A percentile compares a stretch with the other conserved stretches of the same genome.
These are phyloP conservation scores for Chlorella ohadii DNA, from an alignment of 139 green algal species.

Conservation along the genomic window DNA sequence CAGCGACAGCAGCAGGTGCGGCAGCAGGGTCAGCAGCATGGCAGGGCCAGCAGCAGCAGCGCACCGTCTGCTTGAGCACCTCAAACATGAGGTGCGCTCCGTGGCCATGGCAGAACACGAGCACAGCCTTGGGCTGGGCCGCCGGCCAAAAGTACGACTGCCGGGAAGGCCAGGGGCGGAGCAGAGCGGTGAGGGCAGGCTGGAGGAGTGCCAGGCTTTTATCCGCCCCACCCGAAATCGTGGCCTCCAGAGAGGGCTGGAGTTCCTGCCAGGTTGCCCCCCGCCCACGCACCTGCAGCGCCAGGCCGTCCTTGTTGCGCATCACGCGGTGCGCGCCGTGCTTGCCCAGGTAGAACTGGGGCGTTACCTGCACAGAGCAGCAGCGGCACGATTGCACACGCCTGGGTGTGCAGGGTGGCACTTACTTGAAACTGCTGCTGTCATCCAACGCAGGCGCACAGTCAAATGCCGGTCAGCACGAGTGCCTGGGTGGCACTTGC, in stretches of 20 bases:
- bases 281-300: constrained; percentile 26
- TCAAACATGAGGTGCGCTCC: constrained; percentile 65
- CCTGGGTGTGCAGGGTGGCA: no score
- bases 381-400: no score
- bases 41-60: not conserved
- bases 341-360: constrained; percentile 32
- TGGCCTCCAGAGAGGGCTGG: no score
- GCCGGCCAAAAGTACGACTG: constrained; percentile 65
- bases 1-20: no score
- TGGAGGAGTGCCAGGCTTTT: no score
- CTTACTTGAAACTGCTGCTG: not conserved
- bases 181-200: no score
- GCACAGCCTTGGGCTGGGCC: constrained; percentile 40
- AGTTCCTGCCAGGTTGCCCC: no score
- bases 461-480: not conserved
- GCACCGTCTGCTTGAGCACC: constrained; percentile 51
- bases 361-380: not conserved
- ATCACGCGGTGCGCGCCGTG: constrained; percentile 34
- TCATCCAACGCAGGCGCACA: not conserved
- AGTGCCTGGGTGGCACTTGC: not conserved
- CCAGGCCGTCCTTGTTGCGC: constrained; percentile 40
- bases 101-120: constrained; percentile 72
- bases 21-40: no score
- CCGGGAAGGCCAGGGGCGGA: no score
- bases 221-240: no score